These are phyloP conservation scores for Gastrolobium villosum DNA, from an alignment of 306 rosid species.

Conservation along the genomic window DNA sequence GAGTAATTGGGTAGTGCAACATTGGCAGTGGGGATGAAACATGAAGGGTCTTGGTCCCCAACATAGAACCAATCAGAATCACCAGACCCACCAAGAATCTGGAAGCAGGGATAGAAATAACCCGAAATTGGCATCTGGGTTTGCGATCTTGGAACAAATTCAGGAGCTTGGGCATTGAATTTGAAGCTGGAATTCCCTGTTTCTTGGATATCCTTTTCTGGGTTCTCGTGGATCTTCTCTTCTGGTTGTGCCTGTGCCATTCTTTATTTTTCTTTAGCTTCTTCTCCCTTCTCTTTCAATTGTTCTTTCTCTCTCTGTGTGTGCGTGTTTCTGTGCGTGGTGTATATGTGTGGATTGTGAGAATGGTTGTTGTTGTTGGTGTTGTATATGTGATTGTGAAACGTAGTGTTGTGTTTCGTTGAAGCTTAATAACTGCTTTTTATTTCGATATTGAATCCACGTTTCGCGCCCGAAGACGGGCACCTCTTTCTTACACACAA, in stretches of 20 bases:
- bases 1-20: slow-evolving; percentile 59
- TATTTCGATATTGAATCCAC: slow-evolving; percentile 54
- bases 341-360: neutral
- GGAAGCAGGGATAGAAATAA: slow-evolving; percentile 81
- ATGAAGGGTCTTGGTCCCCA: slow-evolving; percentile 79
- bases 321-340: neutral
- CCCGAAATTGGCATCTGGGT: slow-evolving; percentile 76
- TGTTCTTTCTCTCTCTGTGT: neutral
- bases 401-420: slow-evolving; percentile 24
- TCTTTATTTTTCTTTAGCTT: neutral
- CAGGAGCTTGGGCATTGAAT: slow-evolving; percentile 95
- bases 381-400: slow-evolving; percentile 7
- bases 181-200: slow-evolving; percentile 58
- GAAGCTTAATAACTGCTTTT: slow-evolving; percentile 55
- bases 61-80: slow-evolving; percentile 80
- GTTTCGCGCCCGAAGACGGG: slow-evolving; percentile 64
- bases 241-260: slow-evolving; percentile 70
- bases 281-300: neutral
- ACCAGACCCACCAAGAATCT: slow-evolving; percentile 72
- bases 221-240: slow-evolving; percentile 51
- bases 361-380: no score
- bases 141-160: slow-evolving; percentile 88
- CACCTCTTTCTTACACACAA: slow-evolving; percentile 33
- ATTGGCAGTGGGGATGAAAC: slow-evolving; percentile 59
- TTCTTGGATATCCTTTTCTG: slow-evolving; percentile 53